Evolutionary conservation across 495 filamentous ascomycete genomes (phyloP).

Genomic region (Aspergillus diversus): DNA sequence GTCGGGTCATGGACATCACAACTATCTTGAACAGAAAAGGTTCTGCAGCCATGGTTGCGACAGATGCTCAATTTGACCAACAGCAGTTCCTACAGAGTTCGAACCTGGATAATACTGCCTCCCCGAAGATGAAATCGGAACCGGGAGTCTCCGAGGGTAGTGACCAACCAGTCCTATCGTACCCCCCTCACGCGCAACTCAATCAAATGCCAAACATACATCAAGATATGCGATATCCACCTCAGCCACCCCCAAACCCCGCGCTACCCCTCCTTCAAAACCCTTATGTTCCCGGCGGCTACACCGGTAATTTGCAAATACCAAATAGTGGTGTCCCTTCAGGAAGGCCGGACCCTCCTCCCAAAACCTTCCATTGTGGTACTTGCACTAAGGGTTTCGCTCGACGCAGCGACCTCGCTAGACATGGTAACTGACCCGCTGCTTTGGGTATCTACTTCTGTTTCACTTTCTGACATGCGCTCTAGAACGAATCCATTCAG

Average conservation of each 20-base stretch:
- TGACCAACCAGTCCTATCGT: conserved; percentile 61
- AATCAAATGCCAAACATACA: conserved; percentile 52
- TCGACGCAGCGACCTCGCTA: conserved; percentile 87
- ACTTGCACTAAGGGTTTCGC: conserved; percentile 93
- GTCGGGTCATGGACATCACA: conserved; percentile 69
- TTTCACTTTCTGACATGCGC: conserved; percentile 17
- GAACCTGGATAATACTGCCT: conserved; percentile 44
- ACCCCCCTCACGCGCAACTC: conserved; percentile 56
- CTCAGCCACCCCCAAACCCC: conserved; percentile 57
- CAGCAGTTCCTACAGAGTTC: conserved; percentile 58
- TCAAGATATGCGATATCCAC: conserved; percentile 57
- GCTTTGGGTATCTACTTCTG: neutral
- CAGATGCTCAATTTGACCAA: conserved; percentile 55
- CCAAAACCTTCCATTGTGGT: conserved; percentile 89
- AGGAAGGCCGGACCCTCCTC: conserved; percentile 56
- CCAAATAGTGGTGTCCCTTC: conserved; percentile 40
- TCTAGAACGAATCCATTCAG: conserved; percentile 92
- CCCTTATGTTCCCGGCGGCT: conserved; percentile 48
- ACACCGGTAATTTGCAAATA: conserved; percentile 38
- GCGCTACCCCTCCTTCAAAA: conserved; percentile 62
- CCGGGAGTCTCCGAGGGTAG: conserved; percentile 71
- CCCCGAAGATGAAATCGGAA: conserved; percentile 63
- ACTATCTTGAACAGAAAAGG: conserved; percentile 69
- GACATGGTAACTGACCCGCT: conserved; percentile 74
- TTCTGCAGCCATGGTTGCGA: conserved; percentile 56